Evolutionary conservation across 352 stramenopile genomes (phyloP), one percentile per base, ranked within the genome.

Genomic region (Thraustotheca clavata): DNA sequence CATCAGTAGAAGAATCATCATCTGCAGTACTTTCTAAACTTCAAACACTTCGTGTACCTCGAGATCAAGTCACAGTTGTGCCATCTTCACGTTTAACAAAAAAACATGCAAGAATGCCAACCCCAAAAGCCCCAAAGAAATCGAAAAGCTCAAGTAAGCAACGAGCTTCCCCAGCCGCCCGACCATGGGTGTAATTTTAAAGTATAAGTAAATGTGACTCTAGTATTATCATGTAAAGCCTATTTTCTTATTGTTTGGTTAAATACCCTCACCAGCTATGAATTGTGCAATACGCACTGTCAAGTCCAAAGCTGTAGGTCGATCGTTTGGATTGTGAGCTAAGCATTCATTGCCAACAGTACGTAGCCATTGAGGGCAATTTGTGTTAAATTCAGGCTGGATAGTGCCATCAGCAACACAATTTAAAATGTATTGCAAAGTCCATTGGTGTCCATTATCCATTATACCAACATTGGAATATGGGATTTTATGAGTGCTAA

Each of bases 1-100:
- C 29, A 16, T 36, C 22, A 22, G 32, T 29, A 24, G 24, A 38
- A 26, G 73, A 85, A 12, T 71, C 80, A 35, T 68, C 70, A 24
- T 80, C 74, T 0, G 74, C 71, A 1, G 65, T 81, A 26, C 29
- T 73, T 14, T 63, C 73, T 33, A 83, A 79, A 31, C 49, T 82
- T 4, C 67, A 72, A 24, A 59, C 66, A n/a, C 50, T 76, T 27
- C 63, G 74, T 1, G 72, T 41, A 20, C 69, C 68, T 12, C 60
- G 82, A 5, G 77, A 87, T 52, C 79, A 75, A 8, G 77, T 87
- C 48, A 73, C 70, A 12, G 67, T 87, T 27, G 68, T 76, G 0
- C 71, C 78, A 22, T 87, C 78, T 2, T 65, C 71, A 4, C 74
- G 69, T 43, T 47, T 87, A 22, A 49, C 74, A 0, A 75, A 80